Evolutionary conservation across 768 basidiomycete species (phyloP).

Genomic region (Amanita polypyramis): DNA sequence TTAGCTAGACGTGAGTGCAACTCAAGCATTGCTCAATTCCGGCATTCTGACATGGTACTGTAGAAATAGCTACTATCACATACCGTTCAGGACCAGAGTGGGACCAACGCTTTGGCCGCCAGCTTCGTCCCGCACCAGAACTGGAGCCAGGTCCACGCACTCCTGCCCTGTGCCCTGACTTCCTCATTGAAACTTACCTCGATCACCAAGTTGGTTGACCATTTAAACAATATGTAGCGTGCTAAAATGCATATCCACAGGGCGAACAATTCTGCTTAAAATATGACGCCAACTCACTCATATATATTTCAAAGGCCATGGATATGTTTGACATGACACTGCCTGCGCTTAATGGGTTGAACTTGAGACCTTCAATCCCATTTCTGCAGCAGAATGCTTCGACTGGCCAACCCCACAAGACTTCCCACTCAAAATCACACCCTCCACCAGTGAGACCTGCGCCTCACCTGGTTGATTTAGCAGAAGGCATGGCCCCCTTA

Average conservation of each 20-base stretch:
- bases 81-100: constrained; percentile 99
- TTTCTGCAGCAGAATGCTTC: constrained; percentile 12
- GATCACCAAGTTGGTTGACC: constrained; percentile 80
- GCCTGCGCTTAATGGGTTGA: constrained; percentile 61
- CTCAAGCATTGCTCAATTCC: neutral
- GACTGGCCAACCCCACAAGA: constrained; percentile 19
- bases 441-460: constrained; percentile 66
- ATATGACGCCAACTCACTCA: constrained; percentile 98
- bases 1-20: constrained; percentile 71
- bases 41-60: neutral
- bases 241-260: constrained; percentile 25
- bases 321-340: constrained; percentile 94
- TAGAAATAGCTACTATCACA: constrained; percentile 98
- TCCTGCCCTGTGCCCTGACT: constrained; percentile 91
- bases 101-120: constrained; percentile 94
- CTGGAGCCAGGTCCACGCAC: constrained; percentile 24
- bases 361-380: constrained; percentile 30
- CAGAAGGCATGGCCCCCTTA: constrained; percentile 68
- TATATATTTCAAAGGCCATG: constrained; percentile 99
- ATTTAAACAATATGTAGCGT: constrained; percentile 24
- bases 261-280: constrained; percentile 97
- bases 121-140: constrained; percentile 38
- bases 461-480: constrained; percentile 66
- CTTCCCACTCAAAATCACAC: constrained; percentile 57
- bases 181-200: constrained; percentile 96